Conservation (phyloP, 208 protist genomes). For the Naegleria gruberi region DNA sequence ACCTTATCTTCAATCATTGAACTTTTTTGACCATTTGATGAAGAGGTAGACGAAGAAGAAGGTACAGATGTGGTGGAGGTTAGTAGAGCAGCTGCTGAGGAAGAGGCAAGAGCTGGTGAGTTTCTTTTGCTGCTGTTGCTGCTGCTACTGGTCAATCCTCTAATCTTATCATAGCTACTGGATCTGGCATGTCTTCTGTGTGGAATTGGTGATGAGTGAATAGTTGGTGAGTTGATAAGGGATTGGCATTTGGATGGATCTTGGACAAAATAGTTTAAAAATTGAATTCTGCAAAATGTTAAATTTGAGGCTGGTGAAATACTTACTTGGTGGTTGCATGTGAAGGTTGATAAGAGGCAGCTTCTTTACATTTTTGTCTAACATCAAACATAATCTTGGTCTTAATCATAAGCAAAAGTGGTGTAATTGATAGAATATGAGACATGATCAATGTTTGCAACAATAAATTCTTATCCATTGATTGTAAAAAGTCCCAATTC, state of each 20-base stretch:
- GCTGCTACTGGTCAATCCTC: background rate
- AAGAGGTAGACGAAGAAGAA: background rate
- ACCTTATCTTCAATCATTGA: background rate
- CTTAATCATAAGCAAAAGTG: background rate
- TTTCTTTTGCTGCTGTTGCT: background rate
- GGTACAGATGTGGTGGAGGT: background rate
- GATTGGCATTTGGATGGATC: background rate
- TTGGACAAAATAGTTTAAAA: background rate
- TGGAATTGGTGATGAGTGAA: background rate
- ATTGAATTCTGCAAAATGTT: background rate
- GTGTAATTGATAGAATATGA: background rate
- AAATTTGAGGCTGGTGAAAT: background rate
- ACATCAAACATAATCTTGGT: constrained; percentile 5
- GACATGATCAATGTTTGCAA: background rate
- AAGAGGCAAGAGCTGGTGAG: too few species aligned
- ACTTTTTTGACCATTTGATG: background rate
- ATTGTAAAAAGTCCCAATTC: background rate
- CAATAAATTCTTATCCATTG: background rate
- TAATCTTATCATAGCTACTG: background rate
- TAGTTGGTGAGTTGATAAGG: background rate
- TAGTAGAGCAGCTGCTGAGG: too few species aligned
- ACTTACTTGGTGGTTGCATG: background rate
- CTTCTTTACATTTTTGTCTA: background rate
- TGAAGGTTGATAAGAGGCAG: background rate
- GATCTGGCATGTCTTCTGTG: background rate